phyloP scores from a whole-genome alignment of 2,329 filamentous ascomycete genomes.

The Fusarium pininemorale region DNA sequence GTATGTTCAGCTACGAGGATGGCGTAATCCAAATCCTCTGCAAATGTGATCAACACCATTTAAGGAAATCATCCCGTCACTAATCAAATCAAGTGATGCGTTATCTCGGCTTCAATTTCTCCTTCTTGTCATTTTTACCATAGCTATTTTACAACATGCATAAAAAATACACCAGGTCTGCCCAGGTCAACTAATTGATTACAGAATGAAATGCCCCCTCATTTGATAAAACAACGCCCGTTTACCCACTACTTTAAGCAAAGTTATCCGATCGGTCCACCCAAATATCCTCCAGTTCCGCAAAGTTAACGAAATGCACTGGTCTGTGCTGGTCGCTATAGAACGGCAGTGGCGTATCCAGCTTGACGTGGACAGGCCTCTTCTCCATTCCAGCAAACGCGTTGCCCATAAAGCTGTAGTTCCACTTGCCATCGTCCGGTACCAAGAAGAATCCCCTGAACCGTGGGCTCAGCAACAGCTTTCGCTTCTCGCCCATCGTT shows the following conservation, averaged over 20 bases:
- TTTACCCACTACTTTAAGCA: conserved; percentile 64
- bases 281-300: conserved; percentile 96
- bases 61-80: conserved; percentile 22
- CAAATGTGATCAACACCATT: conserved; percentile 15
- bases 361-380: conserved; percentile 88
- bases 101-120: conserved; percentile 13
- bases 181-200: conserved; percentile 21
- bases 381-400: conserved; percentile 90
- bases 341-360: conserved; percentile 89
- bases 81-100: not conserved
- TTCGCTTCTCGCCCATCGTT: conserved; percentile 93
- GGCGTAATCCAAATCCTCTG: not conserved
- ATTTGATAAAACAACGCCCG: conserved; percentile 35
- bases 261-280: conserved; percentile 94
- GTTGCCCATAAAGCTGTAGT: conserved; percentile 97
- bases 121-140: conserved; percentile 12
- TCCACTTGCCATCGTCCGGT: conserved; percentile 90
- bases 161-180: conserved; percentile 17
- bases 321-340: conserved; percentile 94
- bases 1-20: not conserved
- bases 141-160: conserved; percentile 35
- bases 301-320: conserved; percentile 96
- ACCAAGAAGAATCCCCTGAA: conserved; percentile 97
- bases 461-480: conserved; percentile 90
- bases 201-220: conserved; percentile 27